These are phyloP conservation scores for Rhizoctonia solani DNA, from an alignment of 1,284 basidiomycete species.

Conservation along the genomic window DNA sequence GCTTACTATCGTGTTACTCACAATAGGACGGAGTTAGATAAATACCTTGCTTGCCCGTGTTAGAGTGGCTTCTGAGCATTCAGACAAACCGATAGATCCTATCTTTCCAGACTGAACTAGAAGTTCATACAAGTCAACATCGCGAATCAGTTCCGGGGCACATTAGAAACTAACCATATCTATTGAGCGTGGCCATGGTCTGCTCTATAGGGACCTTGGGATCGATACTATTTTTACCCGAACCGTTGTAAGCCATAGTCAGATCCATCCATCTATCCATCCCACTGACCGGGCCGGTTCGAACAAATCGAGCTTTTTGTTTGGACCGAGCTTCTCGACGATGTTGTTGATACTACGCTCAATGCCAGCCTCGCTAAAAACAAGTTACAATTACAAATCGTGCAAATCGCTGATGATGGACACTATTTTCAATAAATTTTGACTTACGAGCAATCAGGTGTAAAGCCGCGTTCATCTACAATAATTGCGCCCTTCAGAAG, in stretches of 20 bases:
- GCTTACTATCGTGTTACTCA: no score
- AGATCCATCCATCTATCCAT: not conserved
- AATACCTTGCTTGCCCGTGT: conserved; percentile 35
- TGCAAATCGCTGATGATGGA: not conserved
- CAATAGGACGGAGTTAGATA: not conserved
- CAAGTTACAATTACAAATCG: not conserved
- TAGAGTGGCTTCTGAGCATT: conserved; percentile 35
- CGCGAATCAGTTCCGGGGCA: not conserved
- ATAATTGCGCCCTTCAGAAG: not conserved
- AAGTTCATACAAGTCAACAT: not conserved
- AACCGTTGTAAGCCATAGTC: not conserved
- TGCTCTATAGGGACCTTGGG: conserved; percentile 34
- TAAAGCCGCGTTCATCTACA: not conserved
- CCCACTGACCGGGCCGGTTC: conserved; percentile 34
- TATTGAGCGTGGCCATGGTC: conserved; percentile 33
- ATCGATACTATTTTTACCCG: conserved; percentile 21
- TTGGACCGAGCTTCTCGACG: conserved; percentile 33
- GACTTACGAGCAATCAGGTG: conserved; percentile 14
- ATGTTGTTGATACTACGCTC: conserved; percentile 35
- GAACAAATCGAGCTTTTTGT: conserved; percentile 38
- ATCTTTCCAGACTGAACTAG: conserved; percentile 39
- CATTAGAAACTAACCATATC: conserved; percentile 6
- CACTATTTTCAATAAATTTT: no score
- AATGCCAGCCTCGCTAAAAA: not conserved
- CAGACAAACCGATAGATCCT: conserved; percentile 38